phyloP scores from a whole-genome alignment of 164 flowering plant species.

The Sedum album region DNA sequence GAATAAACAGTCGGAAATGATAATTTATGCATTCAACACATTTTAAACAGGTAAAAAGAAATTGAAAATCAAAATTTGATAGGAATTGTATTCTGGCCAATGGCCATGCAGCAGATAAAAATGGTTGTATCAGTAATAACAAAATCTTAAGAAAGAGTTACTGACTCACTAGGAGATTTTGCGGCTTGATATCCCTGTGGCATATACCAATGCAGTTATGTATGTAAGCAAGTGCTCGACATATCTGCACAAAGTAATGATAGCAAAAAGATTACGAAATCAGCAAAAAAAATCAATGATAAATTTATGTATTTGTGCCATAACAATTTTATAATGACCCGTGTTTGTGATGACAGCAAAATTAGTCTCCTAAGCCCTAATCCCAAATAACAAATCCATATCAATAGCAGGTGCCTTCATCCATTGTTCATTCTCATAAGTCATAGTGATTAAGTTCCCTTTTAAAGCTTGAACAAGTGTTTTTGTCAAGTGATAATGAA shows the following conservation, averaged over 20 bases:
- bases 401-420: background rate
- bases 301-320: too few relatives aligned
- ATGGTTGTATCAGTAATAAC: background rate
- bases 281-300: too few relatives aligned
- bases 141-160: background rate
- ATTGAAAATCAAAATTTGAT: background rate
- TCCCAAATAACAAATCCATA: background rate
- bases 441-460: background rate
- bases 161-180: slow-evolving; percentile 70
- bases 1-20: background rate
- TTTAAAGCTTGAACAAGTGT: background rate
- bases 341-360: background rate
- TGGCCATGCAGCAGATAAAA: background rate
- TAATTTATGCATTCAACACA: background rate
- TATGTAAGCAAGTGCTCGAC: slow-evolving; percentile 88
- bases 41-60: too few relatives aligned
- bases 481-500: background rate
- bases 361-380: background rate
- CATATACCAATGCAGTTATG: slow-evolving; percentile 88
- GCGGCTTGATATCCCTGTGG: slow-evolving; percentile 96
- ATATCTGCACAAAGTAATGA: slow-evolving; percentile 47
- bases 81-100: too few relatives aligned
- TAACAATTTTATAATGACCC: background rate
- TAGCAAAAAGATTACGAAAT: background rate
- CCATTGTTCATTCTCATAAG: background rate